Conservation (phyloP, 202 grass and related monocot genomes). For the Dendrocalamus latiflorus region DNA sequence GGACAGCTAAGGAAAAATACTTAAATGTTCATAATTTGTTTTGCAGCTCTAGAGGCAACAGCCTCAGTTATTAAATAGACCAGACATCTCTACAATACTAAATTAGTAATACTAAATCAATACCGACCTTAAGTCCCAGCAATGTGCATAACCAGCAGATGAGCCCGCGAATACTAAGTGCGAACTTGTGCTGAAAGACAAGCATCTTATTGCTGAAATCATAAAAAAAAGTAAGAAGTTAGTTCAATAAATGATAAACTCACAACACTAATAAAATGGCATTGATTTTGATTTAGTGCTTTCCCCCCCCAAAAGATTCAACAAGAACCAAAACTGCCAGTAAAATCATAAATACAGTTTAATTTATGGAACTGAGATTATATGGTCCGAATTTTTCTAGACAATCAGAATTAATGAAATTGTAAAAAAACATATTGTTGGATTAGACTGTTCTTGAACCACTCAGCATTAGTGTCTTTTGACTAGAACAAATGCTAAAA, state of each 20-base stretch:
- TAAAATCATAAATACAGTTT: neutral
- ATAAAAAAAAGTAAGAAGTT: neutral
- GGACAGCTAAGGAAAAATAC: no score
- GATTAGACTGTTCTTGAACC: neutral
- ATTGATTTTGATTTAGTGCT: neutral
- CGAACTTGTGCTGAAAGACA: conserved; percentile 54
- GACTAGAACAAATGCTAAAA: neutral
- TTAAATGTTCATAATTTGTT: no score
- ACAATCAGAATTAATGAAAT: neutral
- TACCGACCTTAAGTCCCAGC: conserved; percentile 91
- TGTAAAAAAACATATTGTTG: neutral
- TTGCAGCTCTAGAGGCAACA: no score
- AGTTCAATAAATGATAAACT: neutral
- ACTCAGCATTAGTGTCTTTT: neutral
- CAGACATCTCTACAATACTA: neutral
- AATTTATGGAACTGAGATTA: neutral
- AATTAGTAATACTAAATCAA: conserved; percentile 5
- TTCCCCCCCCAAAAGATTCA: neutral
- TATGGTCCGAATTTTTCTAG: neutral
- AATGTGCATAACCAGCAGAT: conserved; percentile 85
- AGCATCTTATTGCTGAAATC: conserved; percentile 65
- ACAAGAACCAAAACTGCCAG: neutral
- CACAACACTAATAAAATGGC: neutral
- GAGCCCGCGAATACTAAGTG: conserved; percentile 73
- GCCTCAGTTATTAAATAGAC: neutral